phyloP scores from a whole-genome alignment of 1,284 basidiomycete species.

The Leccinum subatratum region DNA sequence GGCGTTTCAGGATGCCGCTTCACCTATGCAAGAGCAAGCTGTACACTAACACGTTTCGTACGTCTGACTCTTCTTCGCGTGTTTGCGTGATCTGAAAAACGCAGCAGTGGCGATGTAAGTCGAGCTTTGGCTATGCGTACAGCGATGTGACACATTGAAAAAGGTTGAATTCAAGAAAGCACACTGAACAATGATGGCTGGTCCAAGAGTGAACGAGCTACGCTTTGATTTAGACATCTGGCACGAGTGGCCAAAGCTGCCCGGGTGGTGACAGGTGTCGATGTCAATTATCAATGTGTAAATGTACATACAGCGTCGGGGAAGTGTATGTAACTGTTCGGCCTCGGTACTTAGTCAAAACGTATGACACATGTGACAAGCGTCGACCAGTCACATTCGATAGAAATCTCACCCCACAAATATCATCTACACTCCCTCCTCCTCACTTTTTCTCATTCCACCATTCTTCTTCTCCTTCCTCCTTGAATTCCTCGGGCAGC shows the following conservation, averaged over 20 bases:
- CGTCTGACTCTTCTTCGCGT: not conserved
- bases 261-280: not conserved
- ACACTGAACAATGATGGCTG: conserved; percentile 4
- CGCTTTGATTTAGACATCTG: not conserved
- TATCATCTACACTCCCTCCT: not conserved
- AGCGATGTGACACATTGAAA: not conserved
- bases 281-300: not conserved
- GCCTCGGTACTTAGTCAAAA: not conserved
- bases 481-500: not conserved
- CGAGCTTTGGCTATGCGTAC: not conserved
- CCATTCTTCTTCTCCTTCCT: not conserved
- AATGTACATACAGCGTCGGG: not conserved
- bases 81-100: conserved; percentile 2
- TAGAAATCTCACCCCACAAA: conserved; percentile 10
- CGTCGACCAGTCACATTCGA: conserved; percentile 2
- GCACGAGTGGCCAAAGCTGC: conserved; percentile 5
- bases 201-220: conserved; percentile 3
- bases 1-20: conserved; percentile 8
- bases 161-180: conserved; percentile 14
- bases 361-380: not conserved
- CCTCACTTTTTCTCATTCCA: not conserved
- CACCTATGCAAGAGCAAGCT: conserved; percentile 16
- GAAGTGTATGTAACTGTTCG: not conserved
- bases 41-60: conserved; percentile 11
- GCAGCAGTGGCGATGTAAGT: conserved; percentile 12